Conservation (phyloP, 2,329 filamentous ascomycete genomes). For the Monosporascus ibericus region DNA sequence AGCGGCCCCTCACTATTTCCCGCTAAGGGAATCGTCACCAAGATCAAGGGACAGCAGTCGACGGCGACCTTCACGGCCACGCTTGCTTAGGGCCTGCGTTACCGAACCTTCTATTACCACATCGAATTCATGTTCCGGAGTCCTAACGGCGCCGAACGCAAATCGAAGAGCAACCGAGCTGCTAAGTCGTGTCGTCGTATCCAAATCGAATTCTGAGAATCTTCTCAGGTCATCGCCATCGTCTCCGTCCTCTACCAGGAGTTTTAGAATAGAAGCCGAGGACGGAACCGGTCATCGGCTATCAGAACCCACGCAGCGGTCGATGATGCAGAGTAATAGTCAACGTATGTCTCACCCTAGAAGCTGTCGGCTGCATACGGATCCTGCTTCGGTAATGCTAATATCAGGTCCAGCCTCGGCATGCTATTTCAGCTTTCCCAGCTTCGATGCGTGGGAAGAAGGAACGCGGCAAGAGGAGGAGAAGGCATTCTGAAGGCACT, state of each 20-base stretch:
- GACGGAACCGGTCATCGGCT: constrained; percentile 13
- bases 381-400: constrained; percentile 4
- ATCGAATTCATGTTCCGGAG: constrained; percentile 45
- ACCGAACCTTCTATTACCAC: constrained; percentile 54
- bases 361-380: neutral
- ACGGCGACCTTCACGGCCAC: constrained; percentile 35
- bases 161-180: constrained; percentile 48
- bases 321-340: constrained; percentile 5
- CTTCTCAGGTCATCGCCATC: constrained; percentile 20
- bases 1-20: constrained; percentile 28
- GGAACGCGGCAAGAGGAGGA: constrained; percentile 37
- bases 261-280: constrained; percentile 27
- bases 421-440: constrained; percentile 68
- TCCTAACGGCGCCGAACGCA: constrained; percentile 42
- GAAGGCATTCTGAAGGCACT: constrained; percentile 22
- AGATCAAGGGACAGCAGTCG: constrained; percentile 28
- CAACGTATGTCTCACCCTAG: constrained; percentile 16
- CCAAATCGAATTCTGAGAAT: constrained; percentile 35
- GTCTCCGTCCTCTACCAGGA: constrained; percentile 29
- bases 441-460: constrained; percentile 61
- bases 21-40: constrained; percentile 35
- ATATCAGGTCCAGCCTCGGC: constrained; percentile 29
- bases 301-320: constrained; percentile 13
- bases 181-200: constrained; percentile 47
- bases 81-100: constrained; percentile 47